Base-by-base conservation (phyloP, 768 basidiomycete genomes). In the Mycena capillaripes region DNA sequence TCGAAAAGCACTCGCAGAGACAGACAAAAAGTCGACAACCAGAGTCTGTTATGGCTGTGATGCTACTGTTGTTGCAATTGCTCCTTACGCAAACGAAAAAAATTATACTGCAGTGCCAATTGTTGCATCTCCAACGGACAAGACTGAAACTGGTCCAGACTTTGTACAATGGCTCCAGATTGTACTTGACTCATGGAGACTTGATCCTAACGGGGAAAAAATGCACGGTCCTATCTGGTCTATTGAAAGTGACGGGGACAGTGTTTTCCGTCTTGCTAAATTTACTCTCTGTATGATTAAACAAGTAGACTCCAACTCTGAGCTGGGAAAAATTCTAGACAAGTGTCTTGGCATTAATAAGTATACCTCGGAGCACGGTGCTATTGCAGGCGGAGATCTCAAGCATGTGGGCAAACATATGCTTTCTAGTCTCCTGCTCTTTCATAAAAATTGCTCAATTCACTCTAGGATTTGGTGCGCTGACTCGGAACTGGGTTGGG, bases 201-300 rank as follows among this genome's bases (percentile, higher is more conserved):
- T 19, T 19, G 57, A 77, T 71, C 59, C 66, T 25, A 10, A 67
- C 65, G 79, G 81, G 8, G 72, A 73, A 52, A 59, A 32, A 32
- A n/a, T 69, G 4, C 73, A 78, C 69, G 78, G 80, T 10, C 75
- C 76, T 3, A 78, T 81, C n/a, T 59, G n/a, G 27, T 50, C 65
- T 11, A 34, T 82, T 27, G 79, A 74, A 8, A 81, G 74, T n/a
- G 80, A 82, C 70, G 81, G 81, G 3, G 81, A 78, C 46, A 61
- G 77, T 36, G 73, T 74, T 25, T 82, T 79, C 64, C 75, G 78
- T 30, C 53, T 48, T 16, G 62, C 76, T 6, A 73, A 77, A 44
- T 76, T 73, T 71, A 40, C 60, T 6, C 25, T 80, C 30, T 71
- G 76, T 42, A 73, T 76, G 63, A 27, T 14, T 17, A 48, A 72